phyloP scores from a whole-genome alignment of 2,329 filamentous ascomycete genomes.

The Colletotrichum noveboracense region DNA sequence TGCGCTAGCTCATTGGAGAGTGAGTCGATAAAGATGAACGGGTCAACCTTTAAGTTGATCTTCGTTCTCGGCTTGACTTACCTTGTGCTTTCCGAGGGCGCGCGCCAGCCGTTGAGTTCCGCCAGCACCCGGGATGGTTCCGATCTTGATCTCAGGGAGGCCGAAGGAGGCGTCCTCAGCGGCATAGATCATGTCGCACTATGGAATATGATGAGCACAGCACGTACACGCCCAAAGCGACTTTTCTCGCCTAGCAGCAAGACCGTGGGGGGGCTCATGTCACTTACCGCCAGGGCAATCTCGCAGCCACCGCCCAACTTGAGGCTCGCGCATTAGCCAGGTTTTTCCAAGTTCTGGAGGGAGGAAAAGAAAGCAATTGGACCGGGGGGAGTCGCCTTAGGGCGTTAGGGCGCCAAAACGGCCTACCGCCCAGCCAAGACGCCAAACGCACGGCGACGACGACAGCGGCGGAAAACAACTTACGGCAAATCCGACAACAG shows the following conservation, averaged over 20 bases:
- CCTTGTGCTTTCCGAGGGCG: conserved; percentile 46
- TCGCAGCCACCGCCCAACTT: conserved; percentile 56
- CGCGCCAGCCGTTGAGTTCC: conserved; percentile 45
- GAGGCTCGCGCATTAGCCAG: not conserved
- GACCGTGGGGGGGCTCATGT: not conserved
- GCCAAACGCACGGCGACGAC: not conserved
- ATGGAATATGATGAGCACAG: not conserved
- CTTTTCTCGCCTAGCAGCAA: not conserved
- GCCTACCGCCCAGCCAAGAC: not conserved
- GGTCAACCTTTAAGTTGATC: conserved; percentile 26
- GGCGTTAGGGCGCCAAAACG: not conserved
- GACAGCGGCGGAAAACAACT: conserved; percentile 25
- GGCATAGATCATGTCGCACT: conserved; percentile 46
- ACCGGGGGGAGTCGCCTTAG: not conserved
- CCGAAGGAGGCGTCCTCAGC: conserved; percentile 40
- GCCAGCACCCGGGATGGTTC: conserved; percentile 45
- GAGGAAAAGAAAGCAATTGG: not conserved
- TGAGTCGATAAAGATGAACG: conserved; percentile 18
- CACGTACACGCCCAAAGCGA: not conserved
- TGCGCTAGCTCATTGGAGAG: not conserved
- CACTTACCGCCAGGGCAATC: conserved; percentile 47
- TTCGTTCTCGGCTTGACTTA: conserved; percentile 12
- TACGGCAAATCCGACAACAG: conserved; percentile 55
- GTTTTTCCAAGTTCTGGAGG: not conserved
- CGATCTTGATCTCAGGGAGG: conserved; percentile 43